Evolutionary conservation across 2,329 filamentous ascomycete genomes (phyloP).

Genomic region (Cladorrhinum sp.): DNA sequence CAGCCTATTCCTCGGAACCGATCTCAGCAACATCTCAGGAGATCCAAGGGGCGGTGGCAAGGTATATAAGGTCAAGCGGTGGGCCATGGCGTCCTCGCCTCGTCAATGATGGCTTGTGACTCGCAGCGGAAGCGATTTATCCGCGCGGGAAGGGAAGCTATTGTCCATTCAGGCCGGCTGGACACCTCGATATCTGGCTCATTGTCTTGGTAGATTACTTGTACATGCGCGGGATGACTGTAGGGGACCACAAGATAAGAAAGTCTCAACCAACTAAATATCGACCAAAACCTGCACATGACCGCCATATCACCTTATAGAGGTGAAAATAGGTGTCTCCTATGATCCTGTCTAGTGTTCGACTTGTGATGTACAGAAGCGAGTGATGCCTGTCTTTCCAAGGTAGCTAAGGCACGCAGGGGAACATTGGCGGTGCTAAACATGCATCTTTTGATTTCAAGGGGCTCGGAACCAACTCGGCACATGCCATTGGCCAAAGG

Average conservation of each 20-base stretch:
- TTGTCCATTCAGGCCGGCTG: slow-evolving; percentile 14
- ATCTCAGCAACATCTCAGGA: slow-evolving; percentile 10
- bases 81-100: not conserved
- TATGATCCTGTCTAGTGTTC: not conserved
- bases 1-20: slow-evolving; percentile 19
- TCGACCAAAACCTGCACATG: not conserved
- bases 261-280: not conserved
- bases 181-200: not conserved
- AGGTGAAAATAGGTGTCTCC: not conserved
- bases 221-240: not conserved
- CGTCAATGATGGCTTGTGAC: slow-evolving; percentile 6
- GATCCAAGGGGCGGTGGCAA: not conserved
- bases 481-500: not conserved
- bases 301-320: too few relatives aligned
- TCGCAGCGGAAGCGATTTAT: slow-evolving; percentile 22
- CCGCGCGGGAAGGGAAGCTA: slow-evolving; percentile 22
- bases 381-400: not conserved
- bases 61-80: not conserved
- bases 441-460: slow-evolving; percentile 4
- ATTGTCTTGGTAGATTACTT: not conserved
- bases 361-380: not conserved
- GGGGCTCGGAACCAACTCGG: not conserved
- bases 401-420: not conserved
- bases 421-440: not conserved
- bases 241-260: not conserved